phyloP scores from a whole-genome alignment of 371 early-diverging fungal species.

The Mortierella sp. region DNA sequence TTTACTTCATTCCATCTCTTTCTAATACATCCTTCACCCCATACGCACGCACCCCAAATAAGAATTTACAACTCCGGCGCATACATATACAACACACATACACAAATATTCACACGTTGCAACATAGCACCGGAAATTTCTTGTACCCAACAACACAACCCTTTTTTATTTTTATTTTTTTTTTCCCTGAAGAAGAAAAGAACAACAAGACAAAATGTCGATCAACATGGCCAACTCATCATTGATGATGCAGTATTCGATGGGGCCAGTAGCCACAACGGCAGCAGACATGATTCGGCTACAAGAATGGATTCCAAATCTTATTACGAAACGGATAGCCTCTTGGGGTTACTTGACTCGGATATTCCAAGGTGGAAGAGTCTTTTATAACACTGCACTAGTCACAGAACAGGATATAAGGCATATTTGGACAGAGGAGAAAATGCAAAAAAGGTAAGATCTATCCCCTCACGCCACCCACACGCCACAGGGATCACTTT shows the following conservation, averaged over 20 bases:
- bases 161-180: too few relatives aligned
- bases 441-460: constrained; percentile 43
- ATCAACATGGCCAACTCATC: neutral
- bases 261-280: neutral
- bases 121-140: neutral
- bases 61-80: neutral
- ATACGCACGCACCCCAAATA: neutral
- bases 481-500: neutral
- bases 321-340: constrained; percentile 20
- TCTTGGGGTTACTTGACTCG: constrained; percentile 31
- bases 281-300: constrained; percentile 6
- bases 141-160: neutral
- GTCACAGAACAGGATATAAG: constrained; percentile 34
- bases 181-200: too few relatives aligned
- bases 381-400: constrained; percentile 43
- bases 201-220: neutral
- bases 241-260: neutral
- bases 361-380: constrained; percentile 36
- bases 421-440: constrained; percentile 33
- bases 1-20: neutral
- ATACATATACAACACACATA: neutral
- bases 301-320: constrained; percentile 23
- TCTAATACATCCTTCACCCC: neutral
- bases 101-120: neutral
- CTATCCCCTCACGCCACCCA: neutral